Evolutionary conservation across 1,284 basidiomycete genomes (phyloP), one percentile per base, ranked within the genome.

Genomic region (Anthracocystis panici-leucophaei): DNA sequence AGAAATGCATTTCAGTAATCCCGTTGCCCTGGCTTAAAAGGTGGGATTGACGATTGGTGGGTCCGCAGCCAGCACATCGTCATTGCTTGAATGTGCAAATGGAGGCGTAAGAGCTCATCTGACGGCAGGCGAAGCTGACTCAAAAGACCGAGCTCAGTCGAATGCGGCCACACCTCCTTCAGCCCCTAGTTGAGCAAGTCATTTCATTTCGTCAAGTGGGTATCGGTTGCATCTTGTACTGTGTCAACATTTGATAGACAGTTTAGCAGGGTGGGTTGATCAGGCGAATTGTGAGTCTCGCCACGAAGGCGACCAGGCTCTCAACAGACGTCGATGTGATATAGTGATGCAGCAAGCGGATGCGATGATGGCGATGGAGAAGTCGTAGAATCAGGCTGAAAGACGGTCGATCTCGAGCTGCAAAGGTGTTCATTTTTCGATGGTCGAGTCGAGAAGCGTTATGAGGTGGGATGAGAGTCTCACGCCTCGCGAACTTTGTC

Each of bases 401-500:
- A 18, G n/a, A 23, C 9, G 27, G 16, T 8, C 18, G 40, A 33
- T 33, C 31, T 33, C 31, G 31, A 33, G 11, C 31, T 33, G 31
- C 31, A 9, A 33, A 33, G 12, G 14, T 38, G 14, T 2, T 16
- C 35, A 38, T 38, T 7, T 16, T 12, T 38, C 35, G 35, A 16
- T 10, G 12, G 35, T 38, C 35, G 35, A 38, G 35, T 38, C 14
- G 35, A 38, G 14, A 16, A 5, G 25, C 38, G 11, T 57, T 38
- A 57, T 61, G 57, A 65, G 51, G 68, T 71, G 54, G 68, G 67
- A 18, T 53, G 42, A 5, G 58, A 46, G 51, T 64, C 44, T 60
- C 59, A 67, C 14, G 57, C 56, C 29, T 57, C 55, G 6, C 40
- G 44, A 48, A 59, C 11, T 23, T 27, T 65, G 58, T 75, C 73